phyloP scores from a whole-genome alignment of 2,329 filamentous ascomycete genomes.

The Xylaria hypoxylon region DNA sequence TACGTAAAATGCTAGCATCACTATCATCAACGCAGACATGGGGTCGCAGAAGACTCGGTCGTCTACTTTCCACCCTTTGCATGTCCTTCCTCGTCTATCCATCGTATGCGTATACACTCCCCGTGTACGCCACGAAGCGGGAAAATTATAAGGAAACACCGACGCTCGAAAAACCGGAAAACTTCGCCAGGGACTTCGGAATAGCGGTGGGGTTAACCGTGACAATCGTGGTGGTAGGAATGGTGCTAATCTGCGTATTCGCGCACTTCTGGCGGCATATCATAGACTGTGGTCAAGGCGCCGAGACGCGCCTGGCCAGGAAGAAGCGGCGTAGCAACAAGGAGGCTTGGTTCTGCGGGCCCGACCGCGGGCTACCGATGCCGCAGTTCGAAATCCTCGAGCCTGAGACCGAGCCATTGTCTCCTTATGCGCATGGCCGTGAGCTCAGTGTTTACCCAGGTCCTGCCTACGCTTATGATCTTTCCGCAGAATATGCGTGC shows the following conservation, averaged over 20 bases:
- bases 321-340: constrained; percentile 17
- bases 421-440: background rate
- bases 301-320: background rate
- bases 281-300: constrained; percentile 16
- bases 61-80: background rate
- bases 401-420: constrained; percentile 13
- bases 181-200: constrained; percentile 40
- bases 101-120: constrained; percentile 1
- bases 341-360: constrained; percentile 32
- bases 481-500: background rate
- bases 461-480: background rate
- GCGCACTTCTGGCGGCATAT: constrained; percentile 45
- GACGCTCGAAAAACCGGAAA: constrained; percentile 4
- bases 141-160: background rate
- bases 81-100: background rate
- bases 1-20: constrained; percentile 11
- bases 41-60: background rate
- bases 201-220: constrained; percentile 35
- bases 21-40: background rate
- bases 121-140: background rate
- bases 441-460: background rate
- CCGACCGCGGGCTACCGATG: constrained; percentile 26
- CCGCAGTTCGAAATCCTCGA: constrained; percentile 19
- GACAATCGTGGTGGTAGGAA: constrained; percentile 32
- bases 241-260: constrained; percentile 42